These are phyloP conservation scores for Brachypodium distachyon DNA, from an alignment of 202 grass and related monocot genomes.

Conservation along the genomic window DNA sequence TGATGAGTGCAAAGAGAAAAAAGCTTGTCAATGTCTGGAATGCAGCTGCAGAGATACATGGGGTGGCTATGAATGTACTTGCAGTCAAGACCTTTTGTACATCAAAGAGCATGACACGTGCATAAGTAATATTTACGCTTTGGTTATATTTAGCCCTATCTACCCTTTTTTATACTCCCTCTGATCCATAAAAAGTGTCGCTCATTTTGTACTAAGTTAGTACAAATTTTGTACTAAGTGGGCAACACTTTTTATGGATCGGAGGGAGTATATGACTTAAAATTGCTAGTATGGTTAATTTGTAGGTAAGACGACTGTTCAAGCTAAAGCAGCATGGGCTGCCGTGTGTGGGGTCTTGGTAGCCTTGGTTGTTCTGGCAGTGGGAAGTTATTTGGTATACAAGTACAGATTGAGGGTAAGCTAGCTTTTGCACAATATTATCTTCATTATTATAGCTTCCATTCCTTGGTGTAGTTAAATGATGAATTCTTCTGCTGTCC, in stretches of 20 bases:
- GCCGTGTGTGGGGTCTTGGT: slow-evolving; percentile 66
- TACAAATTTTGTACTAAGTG: no score
- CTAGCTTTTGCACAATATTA: slow-evolving; percentile 1
- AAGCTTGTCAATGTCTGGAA: slow-evolving; percentile 81
- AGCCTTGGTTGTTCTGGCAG: slow-evolving; percentile 40
- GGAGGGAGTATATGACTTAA: slow-evolving; percentile 3
- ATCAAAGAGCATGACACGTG: slow-evolving; percentile 92
- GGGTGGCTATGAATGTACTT: slow-evolving; percentile 86
- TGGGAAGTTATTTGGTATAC: slow-evolving; percentile 66
- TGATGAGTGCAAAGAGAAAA: slow-evolving; percentile 86
- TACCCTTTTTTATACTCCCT: not conserved
- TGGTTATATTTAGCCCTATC: not conserved
- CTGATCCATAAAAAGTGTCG: no score
- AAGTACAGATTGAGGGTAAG: slow-evolving; percentile 96
- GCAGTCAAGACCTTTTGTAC: slow-evolving; percentile 77
- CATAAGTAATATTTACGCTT: slow-evolving; percentile 57
- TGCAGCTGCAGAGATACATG: slow-evolving; percentile 95
- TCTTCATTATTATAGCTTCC: not conserved
- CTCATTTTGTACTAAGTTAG: no score
- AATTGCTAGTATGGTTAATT: slow-evolving; percentile 17
- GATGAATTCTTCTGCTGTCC: slow-evolving; percentile 3
- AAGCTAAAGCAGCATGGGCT: slow-evolving; percentile 75
- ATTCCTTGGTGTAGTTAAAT: not conserved
- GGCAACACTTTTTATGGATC: no score
- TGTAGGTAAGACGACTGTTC: slow-evolving; percentile 69